Evolutionary conservation across 306 rosid genomes (phyloP).

Genomic region (Crotalaria pallida): DNA sequence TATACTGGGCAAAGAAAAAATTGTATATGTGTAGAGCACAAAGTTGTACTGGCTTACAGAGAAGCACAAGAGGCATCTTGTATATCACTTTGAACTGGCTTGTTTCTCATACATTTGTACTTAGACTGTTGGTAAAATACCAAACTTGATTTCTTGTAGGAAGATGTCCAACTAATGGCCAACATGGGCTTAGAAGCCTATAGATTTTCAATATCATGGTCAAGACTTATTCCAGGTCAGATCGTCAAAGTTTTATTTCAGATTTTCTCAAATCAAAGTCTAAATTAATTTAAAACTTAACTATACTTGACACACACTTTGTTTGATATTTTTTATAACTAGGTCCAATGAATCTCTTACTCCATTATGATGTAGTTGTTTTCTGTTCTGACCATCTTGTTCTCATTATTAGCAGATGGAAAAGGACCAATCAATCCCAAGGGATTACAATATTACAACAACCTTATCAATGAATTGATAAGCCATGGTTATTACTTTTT

Average conservation of each 20-base stretch:
- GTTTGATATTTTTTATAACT: not conserved
- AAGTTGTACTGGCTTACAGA: too few relatives aligned
- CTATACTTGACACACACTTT: not conserved
- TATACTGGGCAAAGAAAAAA: too few relatives aligned
- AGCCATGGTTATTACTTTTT: conserved; percentile 24
- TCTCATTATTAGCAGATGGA: conserved; percentile 29
- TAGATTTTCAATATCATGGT: conserved; percentile 41
- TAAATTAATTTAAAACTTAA: not conserved
- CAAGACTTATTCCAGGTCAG: conserved; percentile 30
- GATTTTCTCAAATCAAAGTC: not conserved
- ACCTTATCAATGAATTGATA: conserved; percentile 44
- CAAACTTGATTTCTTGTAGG: conserved; percentile 9
- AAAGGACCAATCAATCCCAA: conserved; percentile 48
- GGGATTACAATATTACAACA: conserved; percentile 54
- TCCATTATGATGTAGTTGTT: not conserved
- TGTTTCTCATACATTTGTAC: not conserved
- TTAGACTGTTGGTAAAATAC: not conserved
- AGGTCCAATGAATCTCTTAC: not conserved
- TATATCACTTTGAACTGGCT: too few relatives aligned
- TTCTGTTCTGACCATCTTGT: not conserved
- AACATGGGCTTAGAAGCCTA: conserved; percentile 28
- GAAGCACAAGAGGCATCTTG: not conserved
- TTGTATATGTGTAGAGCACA: too few relatives aligned
- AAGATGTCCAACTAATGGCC: conserved; percentile 36
- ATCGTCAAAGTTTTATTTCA: not conserved